Base-by-base conservation (phyloP, 2,329 filamentous ascomycete genomes). In the Nothopassalora personata region DNA sequence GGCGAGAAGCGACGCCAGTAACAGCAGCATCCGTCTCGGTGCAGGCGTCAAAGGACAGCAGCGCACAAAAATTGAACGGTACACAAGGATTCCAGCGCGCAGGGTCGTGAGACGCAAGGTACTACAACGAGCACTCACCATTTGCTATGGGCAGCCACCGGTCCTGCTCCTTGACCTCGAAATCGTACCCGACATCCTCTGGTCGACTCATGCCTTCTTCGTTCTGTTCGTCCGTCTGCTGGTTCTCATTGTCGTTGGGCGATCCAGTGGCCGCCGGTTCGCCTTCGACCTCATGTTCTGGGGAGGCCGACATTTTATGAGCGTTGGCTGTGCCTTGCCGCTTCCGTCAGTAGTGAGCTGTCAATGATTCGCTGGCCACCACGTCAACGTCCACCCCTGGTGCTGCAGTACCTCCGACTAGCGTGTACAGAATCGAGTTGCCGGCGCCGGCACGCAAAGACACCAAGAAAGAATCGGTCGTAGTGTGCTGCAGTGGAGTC, bases 131-230 rank as follows among this genome's bases (percentile, higher is more conserved):
- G 59, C 60, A 94, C 94, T 85, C 85, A 99, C 94, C 94, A 91
- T 99, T 99, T 80, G 94, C 94, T 85, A 99, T 99, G 76, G 94
- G 94, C 76, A 99, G 85, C 94, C 94, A 99, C 83, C 94, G 84
- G 80, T 99, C 94, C 80, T 99, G 94, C 80, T 99, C 94, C 83
- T 97, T 97, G 78, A 97, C 93, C 80, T 97, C 93, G 76, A 97
- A 96, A 81, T 97, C 93, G 78, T 91, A 91, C 77, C 81, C 86
- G 78, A 88, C 83, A 56, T 71, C 69, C 62, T 70, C 67, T 43
- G 63, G 59, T 33, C 67, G 64, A 61, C 62, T 71, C 67, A 68
- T 69, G 28, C 66, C 66, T 47, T 59, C 61, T 54, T 67, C 66
- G 82, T 81, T 91, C 88, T 86, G 85, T 80, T 90, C 87, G 79